Evolutionary conservation across 495 filamentous ascomycete species (phyloP), one percentile per base, ranked within the genome.

Genomic region (Pseudomonodictys pantanalensis): DNA sequence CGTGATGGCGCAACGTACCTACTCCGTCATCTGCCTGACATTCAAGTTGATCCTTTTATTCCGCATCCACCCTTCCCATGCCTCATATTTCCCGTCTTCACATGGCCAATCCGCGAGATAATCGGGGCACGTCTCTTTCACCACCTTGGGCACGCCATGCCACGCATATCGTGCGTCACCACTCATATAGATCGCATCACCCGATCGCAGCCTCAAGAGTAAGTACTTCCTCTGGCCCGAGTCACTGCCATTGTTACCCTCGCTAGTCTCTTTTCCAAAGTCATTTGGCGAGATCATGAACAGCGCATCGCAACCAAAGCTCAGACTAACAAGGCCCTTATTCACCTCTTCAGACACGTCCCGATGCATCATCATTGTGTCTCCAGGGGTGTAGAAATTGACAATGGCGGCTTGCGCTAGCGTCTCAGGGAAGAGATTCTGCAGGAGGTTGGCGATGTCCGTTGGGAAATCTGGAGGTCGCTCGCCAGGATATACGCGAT

Each of bases 1-100:
- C n/a, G n/a, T n/a, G n/a, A n/a, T n/a, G n/a, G n/a, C n/a, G n/a
- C n/a, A n/a, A n/a, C n/a, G n/a, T n/a, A n/a, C n/a, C n/a, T n/a
- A n/a, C n/a, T 85, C 86, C 69, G 77, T 84, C 86, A 96, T 95
- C 73, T 97, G 93, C 62, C 92, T 81, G 11, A 97, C 86, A 71
- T 96, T 97, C 52, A 97, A 63, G 73, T 96, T 96, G 52, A 97
- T 81, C 65, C 92, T 78, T 74, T 95, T 96, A 15, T 82, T 79
- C 29, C 84, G 86, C 68, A 78, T 86, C 87, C 89, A 95, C 46
- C 46, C 59, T 39, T 47, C 54, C 44, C 52, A 62, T 24, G 42
- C 62, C 25, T 54, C 57, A 60, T 54, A 54, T 25, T 62, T 52
- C 43, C 53, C 67, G 15, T 45, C 30, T 12, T 41, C 50, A 1